Evolutionary conservation across 306 rosid species (phyloP).

Genomic region (Gastrolobium bilobum): DNA sequence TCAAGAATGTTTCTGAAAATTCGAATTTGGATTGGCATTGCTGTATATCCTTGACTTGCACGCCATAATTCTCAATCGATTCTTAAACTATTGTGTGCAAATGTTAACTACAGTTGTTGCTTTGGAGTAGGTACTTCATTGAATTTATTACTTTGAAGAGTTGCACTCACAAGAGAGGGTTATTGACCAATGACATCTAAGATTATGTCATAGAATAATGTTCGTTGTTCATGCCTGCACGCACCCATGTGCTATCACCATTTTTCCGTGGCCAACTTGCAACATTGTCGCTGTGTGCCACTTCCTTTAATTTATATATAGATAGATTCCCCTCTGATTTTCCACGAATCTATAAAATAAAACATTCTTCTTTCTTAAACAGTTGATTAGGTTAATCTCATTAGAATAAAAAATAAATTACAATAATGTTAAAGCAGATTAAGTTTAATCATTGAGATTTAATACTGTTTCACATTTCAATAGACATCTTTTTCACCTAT

Average conservation of each 20-base stretch:
- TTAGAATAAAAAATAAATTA: neutral
- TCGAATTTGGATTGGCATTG: neutral
- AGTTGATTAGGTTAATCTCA: conserved; percentile 11
- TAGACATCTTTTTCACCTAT: neutral
- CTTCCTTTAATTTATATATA: neutral
- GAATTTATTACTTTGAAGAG: conserved; percentile 47
- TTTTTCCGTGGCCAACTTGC: conserved; percentile 48
- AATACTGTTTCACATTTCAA: neutral
- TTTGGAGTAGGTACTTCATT: conserved; percentile 34
- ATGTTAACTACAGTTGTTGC: conserved; percentile 27
- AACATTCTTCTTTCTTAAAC: conserved; percentile 45
- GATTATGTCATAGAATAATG: conserved; percentile 29
- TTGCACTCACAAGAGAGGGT: conserved; percentile 5
- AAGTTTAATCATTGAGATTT: conserved; percentile 14
- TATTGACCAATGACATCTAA: conserved; percentile 48
- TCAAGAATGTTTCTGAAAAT: conserved; percentile 42
- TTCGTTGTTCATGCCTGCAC: conserved; percentile 42
- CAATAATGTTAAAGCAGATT: conserved; percentile 2
- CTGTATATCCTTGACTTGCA: conserved; percentile 36
- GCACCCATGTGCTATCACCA: conserved; percentile 52
- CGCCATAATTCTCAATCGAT: conserved; percentile 23
- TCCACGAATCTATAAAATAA: conserved; percentile 41
- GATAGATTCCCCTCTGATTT: neutral
- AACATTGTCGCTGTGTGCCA: conserved; percentile 9
- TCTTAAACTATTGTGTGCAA: neutral